phyloP scores from a whole-genome alignment of 805 yeast genomes.

The Barnettozyma siamensis region DNA sequence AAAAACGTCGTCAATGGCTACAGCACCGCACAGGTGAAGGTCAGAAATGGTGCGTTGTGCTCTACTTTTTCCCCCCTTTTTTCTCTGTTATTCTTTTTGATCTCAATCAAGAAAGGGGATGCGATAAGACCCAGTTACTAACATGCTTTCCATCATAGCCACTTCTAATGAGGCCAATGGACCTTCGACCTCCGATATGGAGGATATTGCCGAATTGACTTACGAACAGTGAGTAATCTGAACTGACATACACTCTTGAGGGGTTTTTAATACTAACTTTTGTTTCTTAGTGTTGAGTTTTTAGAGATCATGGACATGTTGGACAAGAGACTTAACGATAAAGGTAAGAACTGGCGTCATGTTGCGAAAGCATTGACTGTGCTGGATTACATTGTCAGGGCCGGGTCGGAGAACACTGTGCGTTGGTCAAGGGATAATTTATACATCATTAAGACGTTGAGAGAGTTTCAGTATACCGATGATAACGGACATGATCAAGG shows the following conservation, averaged over 20 bases:
- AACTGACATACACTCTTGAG: too few species aligned
- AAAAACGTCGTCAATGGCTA: constrained; percentile 79
- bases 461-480: constrained; percentile 83
- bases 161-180: constrained; percentile 85
- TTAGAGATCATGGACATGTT: constrained; percentile 91
- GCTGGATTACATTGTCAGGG: constrained; percentile 79
- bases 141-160: constrained; percentile 37
- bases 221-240: constrained; percentile 38
- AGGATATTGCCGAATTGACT: constrained; percentile 72
- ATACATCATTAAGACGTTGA: constrained; percentile 79
- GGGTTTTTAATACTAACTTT: constrained; percentile 5
- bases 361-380: constrained; percentile 87
- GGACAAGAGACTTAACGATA: constrained; percentile 87
- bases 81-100: too few species aligned
- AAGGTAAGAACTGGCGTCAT: constrained; percentile 97
- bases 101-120: too few species aligned
- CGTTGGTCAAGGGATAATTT: constrained; percentile 88
- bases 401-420: constrained; percentile 85
- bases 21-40: constrained; percentile 76
- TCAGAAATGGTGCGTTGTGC: constrained; percentile 50
- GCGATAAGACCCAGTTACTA: too few species aligned
- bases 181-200: constrained; percentile 78
- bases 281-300: constrained; percentile 48
- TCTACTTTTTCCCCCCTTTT: too few species aligned
- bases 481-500: constrained; percentile 83